phyloP scores from a whole-genome alignment of 176 grass and related monocot species.

The Carex parvula region DNA sequence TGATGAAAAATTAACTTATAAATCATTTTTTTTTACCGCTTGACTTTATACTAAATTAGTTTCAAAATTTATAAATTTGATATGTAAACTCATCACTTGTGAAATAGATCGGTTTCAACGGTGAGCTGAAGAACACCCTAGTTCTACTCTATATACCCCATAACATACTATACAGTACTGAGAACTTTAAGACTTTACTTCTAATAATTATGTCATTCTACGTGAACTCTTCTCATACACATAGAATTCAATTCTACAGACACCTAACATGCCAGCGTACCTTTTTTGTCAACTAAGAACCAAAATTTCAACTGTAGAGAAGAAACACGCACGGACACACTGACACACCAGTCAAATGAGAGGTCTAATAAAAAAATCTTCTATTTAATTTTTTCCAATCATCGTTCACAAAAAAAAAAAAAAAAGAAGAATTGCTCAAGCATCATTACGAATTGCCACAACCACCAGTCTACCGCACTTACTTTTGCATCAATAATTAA shows the following conservation, averaged over 20 bases:
- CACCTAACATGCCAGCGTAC: neutral
- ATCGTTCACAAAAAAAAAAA: neutral
- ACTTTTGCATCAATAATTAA: constrained; percentile 21
- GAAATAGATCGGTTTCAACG: too few species aligned
- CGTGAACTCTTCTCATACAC: too few species aligned
- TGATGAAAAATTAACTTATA: too few species aligned
- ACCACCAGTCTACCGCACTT: neutral
- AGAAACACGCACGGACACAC: neutral
- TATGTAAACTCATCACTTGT: too few species aligned
- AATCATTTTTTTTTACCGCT: too few species aligned
- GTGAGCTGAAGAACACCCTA: too few species aligned
- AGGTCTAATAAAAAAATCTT: neutral
- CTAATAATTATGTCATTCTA: too few species aligned
- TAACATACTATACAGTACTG: neutral
- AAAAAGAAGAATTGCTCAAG: neutral
- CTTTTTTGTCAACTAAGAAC: neutral
- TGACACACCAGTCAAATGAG: neutral
- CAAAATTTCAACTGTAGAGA: neutral
- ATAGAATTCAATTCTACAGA: neutral
- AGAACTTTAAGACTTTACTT: neutral
- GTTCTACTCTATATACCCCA: too few species aligned
- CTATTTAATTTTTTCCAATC: neutral
- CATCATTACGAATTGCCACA: neutral
- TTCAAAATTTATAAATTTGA: too few species aligned
- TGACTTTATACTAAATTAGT: too few species aligned